These are phyloP conservation scores for Beauveria sp. DNA, from an alignment of 2,329 filamentous ascomycete species.

Conservation along the genomic window DNA sequence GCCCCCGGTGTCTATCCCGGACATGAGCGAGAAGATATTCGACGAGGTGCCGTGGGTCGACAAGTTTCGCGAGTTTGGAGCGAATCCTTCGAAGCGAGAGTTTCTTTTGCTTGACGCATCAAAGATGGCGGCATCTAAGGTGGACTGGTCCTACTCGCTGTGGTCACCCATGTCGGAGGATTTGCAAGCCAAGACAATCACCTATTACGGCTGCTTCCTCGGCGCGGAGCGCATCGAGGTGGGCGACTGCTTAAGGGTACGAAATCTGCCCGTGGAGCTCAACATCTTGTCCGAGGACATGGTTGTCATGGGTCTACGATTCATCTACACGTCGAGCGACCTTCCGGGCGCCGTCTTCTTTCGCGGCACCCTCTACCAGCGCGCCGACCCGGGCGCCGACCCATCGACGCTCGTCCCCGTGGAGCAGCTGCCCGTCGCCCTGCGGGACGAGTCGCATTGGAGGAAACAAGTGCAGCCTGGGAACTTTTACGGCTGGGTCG, in stretches of 20 bases:
- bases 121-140: constrained; percentile 41
- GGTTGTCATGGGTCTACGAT: constrained; percentile 30
- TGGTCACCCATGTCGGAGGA: constrained; percentile 31
- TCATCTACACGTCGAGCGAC: constrained; percentile 31
- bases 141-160: constrained; percentile 42
- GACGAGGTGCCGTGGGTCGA: constrained; percentile 36
- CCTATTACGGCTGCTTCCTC: constrained; percentile 42
- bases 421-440: constrained; percentile 33
- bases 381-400: constrained; percentile 21
- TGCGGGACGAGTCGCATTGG: constrained; percentile 33
- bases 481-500: constrained; percentile 29
- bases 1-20: constrained; percentile 31
- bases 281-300: constrained; percentile 22
- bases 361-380: constrained; percentile 32
- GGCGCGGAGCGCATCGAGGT: constrained; percentile 42
- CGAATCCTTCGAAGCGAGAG: constrained; percentile 31
- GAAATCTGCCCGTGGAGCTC: constrained; percentile 30
- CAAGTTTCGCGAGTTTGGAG: constrained; percentile 24
- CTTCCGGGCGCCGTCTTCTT: constrained; percentile 31
- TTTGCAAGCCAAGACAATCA: constrained; percentile 23
- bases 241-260: constrained; percentile 41
- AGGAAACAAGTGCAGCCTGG: constrained; percentile 27
- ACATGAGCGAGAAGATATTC: constrained; percentile 32
- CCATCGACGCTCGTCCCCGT: constrained; percentile 23
- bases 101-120: constrained; percentile 40